Base-by-base conservation (phyloP, 108 stramenopile species). In the Nitzschia palea region DNA sequence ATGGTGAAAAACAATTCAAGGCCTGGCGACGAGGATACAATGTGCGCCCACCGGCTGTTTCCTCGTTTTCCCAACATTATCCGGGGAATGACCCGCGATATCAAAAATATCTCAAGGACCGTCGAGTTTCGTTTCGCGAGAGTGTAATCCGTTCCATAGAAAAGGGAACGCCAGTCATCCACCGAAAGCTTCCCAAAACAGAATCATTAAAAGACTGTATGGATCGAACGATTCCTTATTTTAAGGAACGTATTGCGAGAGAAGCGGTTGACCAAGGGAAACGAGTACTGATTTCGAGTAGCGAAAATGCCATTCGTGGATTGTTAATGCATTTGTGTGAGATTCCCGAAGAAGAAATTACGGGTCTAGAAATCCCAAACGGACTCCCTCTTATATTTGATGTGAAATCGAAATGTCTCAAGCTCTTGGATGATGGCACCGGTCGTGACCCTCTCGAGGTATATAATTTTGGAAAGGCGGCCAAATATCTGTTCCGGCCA, bases 221-320 rank as follows among this genome's bases (percentile, higher is more conserved):
- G 91, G 93, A 83, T 74, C 92, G 53, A 68, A 98, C 96, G 25
- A 83, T 98, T 50, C 96, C 97, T 0, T 97, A 76, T 52, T 98
- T 94, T 67, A 86, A 88, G n/a, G 77, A 95, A 26, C 69, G 79
- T 32, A 97, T 99, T 37, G 77, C 80, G 28, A 95, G 91, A 0
- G 85, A 88, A 60, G 87, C 86, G 20, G 80, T 99, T 26, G 86
- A 80, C 30, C 80, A 94, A 42, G 95, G 96, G 20, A 98, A 99
- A 81, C 80, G 91, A 17, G 95, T 99, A 2, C 65, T 99, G 20
- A 96, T 99, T 36, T 89, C 94, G 14, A 94, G 94, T 36, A 95
- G 95, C 58, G 99, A 98, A 61, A 98, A 98, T 84, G 95, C 96
- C n/a, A 95, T 99, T 51, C 91, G 99, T 47, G 99, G 97, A 0